Conservation (phyloP, 1,284 basidiomycete genomes). For the Ceratobasidium sp. region DNA sequence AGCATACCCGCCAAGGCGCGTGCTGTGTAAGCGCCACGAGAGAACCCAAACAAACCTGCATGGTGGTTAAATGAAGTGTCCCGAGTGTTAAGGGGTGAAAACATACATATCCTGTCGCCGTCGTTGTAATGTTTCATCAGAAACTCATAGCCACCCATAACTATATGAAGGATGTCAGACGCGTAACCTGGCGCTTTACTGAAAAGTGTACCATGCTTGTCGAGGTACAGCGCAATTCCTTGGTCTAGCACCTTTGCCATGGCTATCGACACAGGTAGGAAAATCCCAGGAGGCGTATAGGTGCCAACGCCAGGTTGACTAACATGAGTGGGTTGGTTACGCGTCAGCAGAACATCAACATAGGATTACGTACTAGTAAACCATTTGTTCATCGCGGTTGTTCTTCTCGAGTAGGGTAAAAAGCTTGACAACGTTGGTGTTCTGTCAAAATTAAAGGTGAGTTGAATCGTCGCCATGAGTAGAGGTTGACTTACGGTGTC, state of each 20-base stretch:
- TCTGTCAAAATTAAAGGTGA: conserved; percentile 2
- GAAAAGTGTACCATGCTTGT: conserved; percentile 27
- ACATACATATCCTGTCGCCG: conserved; percentile 45
- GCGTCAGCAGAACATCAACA: neutral
- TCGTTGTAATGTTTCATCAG: conserved; percentile 46
- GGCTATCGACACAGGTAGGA: conserved; percentile 15
- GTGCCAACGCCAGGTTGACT: conserved; percentile 43
- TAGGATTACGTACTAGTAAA: conserved; percentile 46
- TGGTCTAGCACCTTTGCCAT: conserved; percentile 39
- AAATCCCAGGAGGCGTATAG: conserved; percentile 41
- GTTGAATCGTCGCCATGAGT: neutral
- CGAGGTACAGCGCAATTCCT: conserved; percentile 39
- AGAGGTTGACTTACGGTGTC: conserved; percentile 14
- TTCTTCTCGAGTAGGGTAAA: conserved; percentile 46
- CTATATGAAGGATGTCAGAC: conserved; percentile 7
- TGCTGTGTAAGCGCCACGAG: conserved; percentile 51
- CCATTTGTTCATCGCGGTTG: conserved; percentile 45
- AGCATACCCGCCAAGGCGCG: conserved; percentile 52
- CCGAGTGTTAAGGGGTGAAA: neutral
- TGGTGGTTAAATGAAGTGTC: neutral
- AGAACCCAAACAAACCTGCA: conserved; percentile 50
- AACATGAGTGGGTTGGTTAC: neutral
- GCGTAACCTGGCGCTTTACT: neutral
- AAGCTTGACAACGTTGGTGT: conserved; percentile 47
- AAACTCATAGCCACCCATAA: conserved; percentile 45